A percentile compares a stretch with the other conserved stretches of the same genome.
Conservation (phyloP, 352 stramenopile genomes). For the Saprolegnia parasitica region DNA sequence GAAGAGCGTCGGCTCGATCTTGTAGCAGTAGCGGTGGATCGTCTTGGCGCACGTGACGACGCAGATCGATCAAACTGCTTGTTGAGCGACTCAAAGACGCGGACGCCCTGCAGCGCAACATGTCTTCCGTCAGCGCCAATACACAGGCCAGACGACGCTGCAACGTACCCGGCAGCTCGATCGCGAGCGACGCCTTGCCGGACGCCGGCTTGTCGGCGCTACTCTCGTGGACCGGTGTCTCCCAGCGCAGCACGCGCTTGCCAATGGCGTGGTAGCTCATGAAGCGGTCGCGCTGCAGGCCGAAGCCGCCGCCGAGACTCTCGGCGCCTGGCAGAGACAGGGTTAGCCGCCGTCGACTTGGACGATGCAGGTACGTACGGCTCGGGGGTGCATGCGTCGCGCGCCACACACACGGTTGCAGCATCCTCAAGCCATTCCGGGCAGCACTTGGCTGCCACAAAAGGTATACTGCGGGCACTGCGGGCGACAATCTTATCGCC, state of each 20-base stretch:
- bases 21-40: constrained; percentile 24
- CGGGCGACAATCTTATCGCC: too few relatives aligned
- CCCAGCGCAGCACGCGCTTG: constrained; percentile 13
- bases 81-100: constrained; percentile 18
- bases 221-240: not conserved
- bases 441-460: too few relatives aligned
- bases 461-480: too few relatives aligned
- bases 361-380: too few relatives aligned
- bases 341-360: too few relatives aligned
- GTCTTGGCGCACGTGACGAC: constrained; percentile 20
- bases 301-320: not conserved
- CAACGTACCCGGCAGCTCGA: constrained; percentile 19
- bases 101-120: constrained; percentile 9
- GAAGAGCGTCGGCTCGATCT: not conserved
- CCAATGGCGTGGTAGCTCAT: constrained; percentile 21
- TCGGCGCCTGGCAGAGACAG: constrained; percentile 11
- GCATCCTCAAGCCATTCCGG: too few relatives aligned
- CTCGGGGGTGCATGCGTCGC: too few relatives aligned
- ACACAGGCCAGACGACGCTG: too few relatives aligned
- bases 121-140: too few relatives aligned
- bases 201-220: too few relatives aligned
- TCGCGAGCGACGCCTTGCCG: not conserved
- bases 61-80: constrained; percentile 18
- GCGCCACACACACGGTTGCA: too few relatives aligned
- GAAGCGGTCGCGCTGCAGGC: not conserved